Conservation (phyloP, 306 rosid genomes). For the Luffa aegyptiaca region DNA sequence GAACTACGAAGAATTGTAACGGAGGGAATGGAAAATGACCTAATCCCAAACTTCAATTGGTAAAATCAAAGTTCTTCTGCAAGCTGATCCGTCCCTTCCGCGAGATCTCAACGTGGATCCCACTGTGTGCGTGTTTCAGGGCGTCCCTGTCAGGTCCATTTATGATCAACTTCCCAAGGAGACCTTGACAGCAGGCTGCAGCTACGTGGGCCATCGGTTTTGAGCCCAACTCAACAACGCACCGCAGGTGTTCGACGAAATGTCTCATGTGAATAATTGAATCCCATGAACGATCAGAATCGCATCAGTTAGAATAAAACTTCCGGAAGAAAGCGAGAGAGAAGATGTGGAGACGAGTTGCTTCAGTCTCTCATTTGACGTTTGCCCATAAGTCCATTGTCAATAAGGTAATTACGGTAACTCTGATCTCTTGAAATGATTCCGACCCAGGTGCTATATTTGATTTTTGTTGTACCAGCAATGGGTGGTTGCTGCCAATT, state of each 20-base stretch:
- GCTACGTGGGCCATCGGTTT: background rate
- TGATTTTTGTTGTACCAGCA: background rate
- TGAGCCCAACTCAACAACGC: background rate
- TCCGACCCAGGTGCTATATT: background rate
- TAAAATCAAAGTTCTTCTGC: background rate
- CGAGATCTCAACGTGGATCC: conserved; percentile 1
- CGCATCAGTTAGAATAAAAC: background rate
- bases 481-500: background rate
- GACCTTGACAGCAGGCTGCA: background rate
- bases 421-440: background rate
- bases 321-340: background rate
- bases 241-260: conserved; percentile 18
- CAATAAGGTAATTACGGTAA: conserved; percentile 19
- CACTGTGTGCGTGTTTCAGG: background rate
- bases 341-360: conserved; percentile 50
- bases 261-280: conserved; percentile 3
- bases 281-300: conserved; percentile 5
- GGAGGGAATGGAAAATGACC: background rate
- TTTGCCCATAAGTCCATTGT: conserved; percentile 23
- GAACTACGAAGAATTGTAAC: too few species aligned
- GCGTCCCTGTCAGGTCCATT: background rate
- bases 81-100: background rate
- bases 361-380: conserved; percentile 23
- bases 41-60: background rate
- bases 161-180: background rate